Evolutionary conservation across 164 flowering plant genomes (phyloP), one percentile per base, ranked within the genome.

Genomic region (Macadamia integrifolia): DNA sequence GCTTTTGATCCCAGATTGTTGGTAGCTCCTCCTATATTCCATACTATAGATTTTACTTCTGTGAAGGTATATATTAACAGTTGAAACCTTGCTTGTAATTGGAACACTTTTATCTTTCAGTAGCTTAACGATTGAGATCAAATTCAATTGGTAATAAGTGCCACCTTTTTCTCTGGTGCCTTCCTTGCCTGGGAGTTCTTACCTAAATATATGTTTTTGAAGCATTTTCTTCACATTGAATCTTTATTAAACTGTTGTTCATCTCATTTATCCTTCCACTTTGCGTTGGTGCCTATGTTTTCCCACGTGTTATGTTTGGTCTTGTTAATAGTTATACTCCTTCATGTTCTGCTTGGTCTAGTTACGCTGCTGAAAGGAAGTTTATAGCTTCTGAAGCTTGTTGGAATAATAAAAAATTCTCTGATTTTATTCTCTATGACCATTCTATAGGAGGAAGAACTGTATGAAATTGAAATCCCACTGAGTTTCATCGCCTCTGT

Each of bases 1-100:
- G 98, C 99, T 61, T 94, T 94, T 83, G 99, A 94, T 86, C 99
- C 99, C 66, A 88, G 99, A 71, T 77, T 94, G 62, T 81, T 94
- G 84, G 96, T 94, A 73, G 88, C 99, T 74, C 96, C 94, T 66
- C 75, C 98, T 44, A 77, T 80, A 32, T 78, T 68, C 60, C 98
- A 94, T 69, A 77, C 87, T 32, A 75, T 94, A 74, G 86, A 94
- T 76, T 94, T 94, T 66, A 75, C 84, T 30, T 64, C 83, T 63
- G 61, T 85, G 29, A 88, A 91, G 96, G 98, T 93, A 83, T 31
- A 1, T 14, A n/a, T 35, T 35, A 35, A 35, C 40, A 35, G 40
- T 35, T 35, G 40, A 35, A 35, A 35, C 40, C 40, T 35, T 35
- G 40, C 40, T 35, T 35, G 40, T 35, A 35, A 35, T 1, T 1